These are phyloP conservation scores for Dacryopinax primogenitus DNA, from an alignment of 768 basidiomycete species.

Conservation along the genomic window DNA sequence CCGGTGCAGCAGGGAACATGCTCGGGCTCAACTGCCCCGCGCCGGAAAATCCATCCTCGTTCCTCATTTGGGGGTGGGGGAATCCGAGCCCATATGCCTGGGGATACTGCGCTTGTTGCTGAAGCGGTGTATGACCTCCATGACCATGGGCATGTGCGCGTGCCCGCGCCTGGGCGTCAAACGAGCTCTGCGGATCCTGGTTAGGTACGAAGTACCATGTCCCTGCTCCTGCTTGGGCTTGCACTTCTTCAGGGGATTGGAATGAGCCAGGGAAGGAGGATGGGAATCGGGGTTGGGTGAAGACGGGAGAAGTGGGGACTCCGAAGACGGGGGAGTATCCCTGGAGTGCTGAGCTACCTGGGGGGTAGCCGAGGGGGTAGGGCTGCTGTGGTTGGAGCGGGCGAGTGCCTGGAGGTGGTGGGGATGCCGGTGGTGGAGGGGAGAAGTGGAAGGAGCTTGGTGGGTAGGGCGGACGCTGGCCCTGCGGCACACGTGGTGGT, in stretches of 20 bases:
- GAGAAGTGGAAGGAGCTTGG: background rate
- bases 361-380: background rate
- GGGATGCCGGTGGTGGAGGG: background rate
- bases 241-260: too few relatives aligned
- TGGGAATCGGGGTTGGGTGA: background rate
- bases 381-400: background rate
- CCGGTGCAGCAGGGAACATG: slow-evolving; percentile 11
- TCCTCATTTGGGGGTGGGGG: slow-evolving; percentile 1
- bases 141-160: background rate
- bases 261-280: too few relatives aligned
- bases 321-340: background rate
- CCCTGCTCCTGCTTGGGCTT: background rate
- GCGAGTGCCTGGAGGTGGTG: background rate
- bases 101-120: background rate
- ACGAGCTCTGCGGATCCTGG: background rate
- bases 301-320: background rate
- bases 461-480: background rate
- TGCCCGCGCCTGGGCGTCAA: background rate
- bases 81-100: slow-evolving; percentile 2
- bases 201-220: background rate
- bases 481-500: background rate
- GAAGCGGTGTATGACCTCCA: background rate
- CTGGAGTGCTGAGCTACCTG: background rate
- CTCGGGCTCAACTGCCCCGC: background rate
- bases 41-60: background rate